Evolutionary conservation across 176 grass and related monocot genomes (phyloP).

Genomic region (Oryza officinalis): DNA sequence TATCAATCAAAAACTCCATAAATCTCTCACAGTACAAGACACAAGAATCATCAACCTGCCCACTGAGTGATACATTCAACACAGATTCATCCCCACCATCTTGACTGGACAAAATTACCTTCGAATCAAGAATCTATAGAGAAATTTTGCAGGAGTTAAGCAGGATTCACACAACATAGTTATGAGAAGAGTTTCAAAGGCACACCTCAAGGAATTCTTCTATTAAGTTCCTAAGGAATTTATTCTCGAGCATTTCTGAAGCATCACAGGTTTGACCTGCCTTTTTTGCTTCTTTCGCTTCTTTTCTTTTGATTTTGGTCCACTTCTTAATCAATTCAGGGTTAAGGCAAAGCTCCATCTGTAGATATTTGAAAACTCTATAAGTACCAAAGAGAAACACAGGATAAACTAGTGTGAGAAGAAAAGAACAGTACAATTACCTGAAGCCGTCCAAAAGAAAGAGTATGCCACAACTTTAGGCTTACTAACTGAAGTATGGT

Average conservation of each 20-base stretch:
- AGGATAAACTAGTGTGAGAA: not conserved
- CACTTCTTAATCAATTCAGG: constrained; percentile 95
- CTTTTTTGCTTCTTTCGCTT: constrained; percentile 88
- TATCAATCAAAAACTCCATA: constrained; percentile 99
- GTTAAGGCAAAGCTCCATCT: constrained; percentile 95
- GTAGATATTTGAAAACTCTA: constrained; percentile 41
- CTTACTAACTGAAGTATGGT: constrained; percentile 88
- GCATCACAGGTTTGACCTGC: constrained; percentile 45
- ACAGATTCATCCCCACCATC: constrained; percentile 48
- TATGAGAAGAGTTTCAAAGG: constrained; percentile 16
- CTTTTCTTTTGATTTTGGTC: constrained; percentile 89
- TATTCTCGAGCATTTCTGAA: constrained; percentile 70
- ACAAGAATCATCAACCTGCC: constrained; percentile 77
- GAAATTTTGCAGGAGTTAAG: constrained; percentile 24
- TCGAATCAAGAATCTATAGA: constrained; percentile 83
- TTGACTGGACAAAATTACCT: constrained; percentile 60
- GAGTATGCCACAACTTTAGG: constrained; percentile 83
- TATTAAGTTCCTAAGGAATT: constrained; percentile 77
- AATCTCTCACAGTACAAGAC: constrained; percentile 97
- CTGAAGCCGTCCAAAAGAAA: constrained; percentile 86
- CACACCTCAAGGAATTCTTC: constrained; percentile 95
- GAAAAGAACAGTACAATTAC: constrained; percentile 35
- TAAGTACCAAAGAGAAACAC: constrained; percentile 37
- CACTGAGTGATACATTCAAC: constrained; percentile 46
- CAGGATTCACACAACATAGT: constrained; percentile 24